Base-by-base conservation (phyloP, 331 rosid genomes). In the Malus hybrid region DNA sequence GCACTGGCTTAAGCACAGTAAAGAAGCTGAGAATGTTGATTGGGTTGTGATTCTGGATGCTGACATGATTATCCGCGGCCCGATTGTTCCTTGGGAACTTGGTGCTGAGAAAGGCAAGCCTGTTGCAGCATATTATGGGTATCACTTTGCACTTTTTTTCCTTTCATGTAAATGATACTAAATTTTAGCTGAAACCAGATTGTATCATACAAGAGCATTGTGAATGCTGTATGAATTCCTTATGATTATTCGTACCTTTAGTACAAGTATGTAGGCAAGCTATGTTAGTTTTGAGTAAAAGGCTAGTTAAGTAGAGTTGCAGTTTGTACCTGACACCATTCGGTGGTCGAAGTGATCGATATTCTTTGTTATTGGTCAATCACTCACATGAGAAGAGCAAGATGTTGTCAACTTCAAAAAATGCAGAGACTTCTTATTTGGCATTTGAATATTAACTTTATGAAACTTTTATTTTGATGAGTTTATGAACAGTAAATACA, bases 31-130 rank as follows among this genome's bases (percentile, higher is more conserved):
- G 75, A 89, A 90, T 74, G 97, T 89, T 77, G 99, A 95, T 66
- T 95, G 99, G 99, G 97, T 92, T 70, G 93, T 92, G 82, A 90
- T 95, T 85, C 89, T 95, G 32, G 99, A 95, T 78, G 99, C 99
- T 14, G 99, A 92, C 90, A 90, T 90, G 99, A 89, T 89, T 70
- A 92, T 95, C 36, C 87, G 99, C 14, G 99, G 99, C 60, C 97
- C 99, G 2, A 92, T 95, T 72, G 36, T 92, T 69, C 99, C 99
- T 77, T 95, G 99, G 97, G 91, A 92, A 76, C 97, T 95, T 80
- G 99, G 97, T 80, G 97, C 97, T 55, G 97, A 95, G 89, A 95
- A 86, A 86, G 96, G 97, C 78, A 90, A 87, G 75, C 97, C 97
- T 28, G 97, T 95, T 79, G 93, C 99, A 1, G 99, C 97, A 30